Evolutionary conservation across 2,329 filamentous ascomycete species (phyloP).

Genomic region (Emericellopsis atlantica): DNA sequence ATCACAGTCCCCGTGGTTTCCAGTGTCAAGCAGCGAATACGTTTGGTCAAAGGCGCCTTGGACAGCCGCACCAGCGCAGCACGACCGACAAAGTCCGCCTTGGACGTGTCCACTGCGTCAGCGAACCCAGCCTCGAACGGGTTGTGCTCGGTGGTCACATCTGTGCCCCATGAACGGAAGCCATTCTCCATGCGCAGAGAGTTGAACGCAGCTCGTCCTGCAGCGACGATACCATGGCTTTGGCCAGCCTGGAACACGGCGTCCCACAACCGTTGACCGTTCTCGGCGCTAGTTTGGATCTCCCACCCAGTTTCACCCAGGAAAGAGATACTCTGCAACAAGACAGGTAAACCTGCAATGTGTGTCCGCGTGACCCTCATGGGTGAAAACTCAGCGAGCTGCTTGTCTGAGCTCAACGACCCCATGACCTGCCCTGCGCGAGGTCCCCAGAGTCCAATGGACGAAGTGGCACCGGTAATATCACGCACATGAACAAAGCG

Average conservation of each 20-base stretch:
- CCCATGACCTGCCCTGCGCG: slow-evolving; percentile 36
- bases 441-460: slow-evolving; percentile 51
- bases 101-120: slow-evolving; percentile 31
- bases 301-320: slow-evolving; percentile 53
- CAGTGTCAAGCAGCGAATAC: slow-evolving; percentile 36
- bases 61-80: slow-evolving; percentile 29
- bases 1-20: slow-evolving; percentile 40
- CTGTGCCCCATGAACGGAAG: slow-evolving; percentile 40
- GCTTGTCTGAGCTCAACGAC: slow-evolving; percentile 26
- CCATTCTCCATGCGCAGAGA: slow-evolving; percentile 47
- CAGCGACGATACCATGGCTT: slow-evolving; percentile 41
- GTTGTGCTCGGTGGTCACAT: slow-evolving; percentile 48
- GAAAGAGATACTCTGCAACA: slow-evolving; percentile 41
- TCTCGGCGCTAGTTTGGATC: slow-evolving; percentile 45
- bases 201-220: slow-evolving; percentile 44
- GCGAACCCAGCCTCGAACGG: slow-evolving; percentile 46
- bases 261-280: slow-evolving; percentile 47
- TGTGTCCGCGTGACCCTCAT: slow-evolving; percentile 26
- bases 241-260: slow-evolving; percentile 40
- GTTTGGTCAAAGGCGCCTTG: slow-evolving; percentile 16
- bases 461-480: slow-evolving; percentile 46
- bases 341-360: slow-evolving; percentile 43
- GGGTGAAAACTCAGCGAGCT: slow-evolving; percentile 31
- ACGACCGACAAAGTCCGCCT: slow-evolving; percentile 37
- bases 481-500: slow-evolving; percentile 40